phyloP scores from a whole-genome alignment of 1,284 basidiomycete species.

The Cryptococcus depauperatus region DNA sequence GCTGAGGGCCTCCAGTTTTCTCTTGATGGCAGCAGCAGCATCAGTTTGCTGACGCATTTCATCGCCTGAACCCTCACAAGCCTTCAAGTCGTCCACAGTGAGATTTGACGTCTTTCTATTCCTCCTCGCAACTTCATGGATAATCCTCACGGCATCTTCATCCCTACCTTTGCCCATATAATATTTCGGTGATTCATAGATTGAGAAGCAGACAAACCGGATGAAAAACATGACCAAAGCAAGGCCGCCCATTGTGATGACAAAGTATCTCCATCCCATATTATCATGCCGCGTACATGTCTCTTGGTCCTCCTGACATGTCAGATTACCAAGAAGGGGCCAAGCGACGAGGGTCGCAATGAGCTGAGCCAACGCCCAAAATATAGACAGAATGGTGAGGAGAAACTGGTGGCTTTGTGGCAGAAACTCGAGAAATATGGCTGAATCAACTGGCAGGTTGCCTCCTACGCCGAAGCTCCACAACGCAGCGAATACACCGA shows the following conservation, averaged over 20 bases:
- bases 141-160: slow-evolving; percentile 52
- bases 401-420: slow-evolving; percentile 52
- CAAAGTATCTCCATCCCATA: slow-evolving; percentile 48
- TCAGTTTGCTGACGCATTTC: slow-evolving; percentile 12
- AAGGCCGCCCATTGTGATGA: slow-evolving; percentile 50
- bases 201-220: slow-evolving; percentile 40
- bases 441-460: slow-evolving; percentile 55
- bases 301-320: slow-evolving; percentile 11
- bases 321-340: slow-evolving; percentile 25
- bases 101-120: slow-evolving; percentile 51
- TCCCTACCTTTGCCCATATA: slow-evolving; percentile 53
- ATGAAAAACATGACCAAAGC: slow-evolving; percentile 46
- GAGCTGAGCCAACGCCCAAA: slow-evolving; percentile 56
- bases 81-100: slow-evolving; percentile 49
- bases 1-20: slow-evolving; percentile 45
- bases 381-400: slow-evolving; percentile 56
- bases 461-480: slow-evolving; percentile 55
- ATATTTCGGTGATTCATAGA: slow-evolving; percentile 53
- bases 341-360: slow-evolving; percentile 28
- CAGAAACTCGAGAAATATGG: slow-evolving; percentile 54
- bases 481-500: slow-evolving; percentile 49
- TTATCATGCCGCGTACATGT: slow-evolving; percentile 22
- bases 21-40: slow-evolving; percentile 19
- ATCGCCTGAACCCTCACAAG: slow-evolving; percentile 23
- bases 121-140: slow-evolving; percentile 48